These are phyloP conservation scores for Boletus rufocinnamomeus DNA, from an alignment of 768 basidiomycete species.

Conservation along the genomic window DNA sequence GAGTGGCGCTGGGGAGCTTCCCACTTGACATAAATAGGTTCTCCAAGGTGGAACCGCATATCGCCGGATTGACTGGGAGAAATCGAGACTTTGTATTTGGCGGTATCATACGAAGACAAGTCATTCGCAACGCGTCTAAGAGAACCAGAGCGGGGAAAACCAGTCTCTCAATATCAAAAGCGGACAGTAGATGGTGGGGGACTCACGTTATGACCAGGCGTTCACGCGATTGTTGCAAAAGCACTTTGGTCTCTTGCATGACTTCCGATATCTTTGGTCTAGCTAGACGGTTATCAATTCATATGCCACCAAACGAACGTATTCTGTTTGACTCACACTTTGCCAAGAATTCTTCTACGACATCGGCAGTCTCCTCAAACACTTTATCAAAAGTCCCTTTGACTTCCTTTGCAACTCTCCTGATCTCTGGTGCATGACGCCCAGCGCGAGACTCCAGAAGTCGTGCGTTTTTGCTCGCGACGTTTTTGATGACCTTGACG, in stretches of 20 bases:
- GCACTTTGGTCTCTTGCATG: conserved; percentile 87
- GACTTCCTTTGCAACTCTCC: conserved; percentile 85
- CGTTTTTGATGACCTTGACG: conserved; percentile 95
- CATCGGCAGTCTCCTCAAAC: conserved; percentile 90
- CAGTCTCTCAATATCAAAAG: conserved; percentile 2
- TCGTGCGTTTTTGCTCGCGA: conserved; percentile 80
- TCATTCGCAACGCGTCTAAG: conserved; percentile 78
- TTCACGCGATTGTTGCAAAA: conserved; percentile 90
- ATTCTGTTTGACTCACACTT: conserved; percentile 60
- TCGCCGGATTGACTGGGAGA: conserved; percentile 52
- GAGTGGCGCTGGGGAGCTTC: conserved; percentile 85
- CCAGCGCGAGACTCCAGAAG: conserved; percentile 75
- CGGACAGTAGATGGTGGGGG: not conserved
- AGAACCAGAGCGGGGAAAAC: not conserved
- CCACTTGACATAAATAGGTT: conserved; percentile 87
- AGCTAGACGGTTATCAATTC: conserved; percentile 48
- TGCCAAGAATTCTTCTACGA: conserved; percentile 89
- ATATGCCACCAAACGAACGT: not conserved
- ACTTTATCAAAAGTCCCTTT: conserved; percentile 95
- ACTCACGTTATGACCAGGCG: conserved; percentile 88
- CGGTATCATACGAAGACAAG: conserved; percentile 73
- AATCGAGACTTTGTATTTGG: conserved; percentile 74
- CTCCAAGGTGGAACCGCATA: conserved; percentile 82
- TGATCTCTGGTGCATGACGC: conserved; percentile 81
- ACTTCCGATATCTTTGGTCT: conserved; percentile 86